Base-by-base conservation (phyloP, 2,329 filamentous ascomycete genomes). In the Exophiala xenobiotica region DNA sequence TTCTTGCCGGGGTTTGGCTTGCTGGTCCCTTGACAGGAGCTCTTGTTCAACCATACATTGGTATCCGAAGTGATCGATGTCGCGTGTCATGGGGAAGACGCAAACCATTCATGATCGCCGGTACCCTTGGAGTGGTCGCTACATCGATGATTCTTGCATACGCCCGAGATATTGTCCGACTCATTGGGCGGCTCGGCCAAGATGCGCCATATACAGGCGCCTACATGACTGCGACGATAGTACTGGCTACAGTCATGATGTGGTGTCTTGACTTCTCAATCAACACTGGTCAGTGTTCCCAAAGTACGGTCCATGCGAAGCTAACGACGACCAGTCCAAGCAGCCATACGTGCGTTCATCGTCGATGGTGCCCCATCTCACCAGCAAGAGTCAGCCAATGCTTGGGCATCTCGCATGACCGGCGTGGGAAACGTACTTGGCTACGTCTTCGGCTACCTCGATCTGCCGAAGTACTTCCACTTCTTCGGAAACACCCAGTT, bases 231-330 rank as follows among this genome's bases (percentile, higher is more conserved):
- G 74, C 77, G 35, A 81, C 87, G 41, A 92, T 96, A 59, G 74
- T 89, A 24, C 78, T 89, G 51, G 92, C 92, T 6, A 90, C 96
- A 4, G 66, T 90, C 23, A 86, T 90, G 73, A 87, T 97, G 63
- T 97, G 95, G 70, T 77, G 93, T 43, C 79, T 97, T 44, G 92
- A 97, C 68, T 93, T 97, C 68, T 84, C 91, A 63, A 93, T 97
- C 74, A 97, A 97, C 70, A 93, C 91, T 50, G 86, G 85, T 87
- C 72, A 62, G 76, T 69, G 18, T n/a, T 18, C 3, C 53, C 6
- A 2, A 11, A 19, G 8, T 16, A 29, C 16, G n/a, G 12, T 53
- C 23, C 61, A 37, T 42, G 11, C 16, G 53, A 54, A 54, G 45
- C 40, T 55, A 41, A 56, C 46, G 14, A 43, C 11, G 11, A 4